phyloP scores from a whole-genome alignment of 768 basidiomycete genomes.

The Mycena capillaripes region DNA sequence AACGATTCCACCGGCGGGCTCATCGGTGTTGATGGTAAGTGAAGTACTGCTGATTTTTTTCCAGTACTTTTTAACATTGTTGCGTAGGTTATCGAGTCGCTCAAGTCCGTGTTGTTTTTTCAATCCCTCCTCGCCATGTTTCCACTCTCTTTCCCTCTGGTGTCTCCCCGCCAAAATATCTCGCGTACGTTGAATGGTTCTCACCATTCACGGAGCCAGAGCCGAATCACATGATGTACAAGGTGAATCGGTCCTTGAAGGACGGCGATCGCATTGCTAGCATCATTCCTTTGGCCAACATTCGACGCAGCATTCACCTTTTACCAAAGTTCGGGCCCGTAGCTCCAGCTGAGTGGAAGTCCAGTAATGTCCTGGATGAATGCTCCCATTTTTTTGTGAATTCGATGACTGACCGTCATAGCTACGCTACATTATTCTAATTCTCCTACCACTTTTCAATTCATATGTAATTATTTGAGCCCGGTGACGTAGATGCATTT shows the following conservation, averaged over 20 bases:
- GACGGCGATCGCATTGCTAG: conserved; percentile 33
- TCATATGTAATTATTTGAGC: no score
- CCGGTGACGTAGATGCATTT: no score
- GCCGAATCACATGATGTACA: conserved; percentile 37
- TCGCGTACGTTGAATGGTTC: conserved; percentile 47
- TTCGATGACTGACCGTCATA: neutral
- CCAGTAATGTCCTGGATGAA: neutral
- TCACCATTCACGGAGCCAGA: conserved; percentile 36
- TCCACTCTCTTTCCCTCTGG: neutral
- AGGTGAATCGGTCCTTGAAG: conserved; percentile 23
- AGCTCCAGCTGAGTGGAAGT: neutral
- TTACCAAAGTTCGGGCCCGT: no score
- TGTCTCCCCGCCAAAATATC: conserved; percentile 20
- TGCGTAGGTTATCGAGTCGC: no score
- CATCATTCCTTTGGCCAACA: conserved; percentile 45
- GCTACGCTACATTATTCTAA: no score
- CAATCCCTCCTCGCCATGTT: neutral
- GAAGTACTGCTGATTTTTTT: no score
- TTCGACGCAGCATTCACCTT: conserved; percentile 44
- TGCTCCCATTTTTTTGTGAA: neutral
- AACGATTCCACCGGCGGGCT: neutral
- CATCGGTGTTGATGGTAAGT: neutral
- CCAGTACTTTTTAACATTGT: no score
- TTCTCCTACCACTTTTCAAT: no score
- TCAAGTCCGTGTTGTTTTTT: no score